A percentile compares a stretch with the other conserved stretches of the same genome.
Conservation (phyloP, 2,329 filamentous ascomycete genomes). For the Zarea fungicola region DNA sequence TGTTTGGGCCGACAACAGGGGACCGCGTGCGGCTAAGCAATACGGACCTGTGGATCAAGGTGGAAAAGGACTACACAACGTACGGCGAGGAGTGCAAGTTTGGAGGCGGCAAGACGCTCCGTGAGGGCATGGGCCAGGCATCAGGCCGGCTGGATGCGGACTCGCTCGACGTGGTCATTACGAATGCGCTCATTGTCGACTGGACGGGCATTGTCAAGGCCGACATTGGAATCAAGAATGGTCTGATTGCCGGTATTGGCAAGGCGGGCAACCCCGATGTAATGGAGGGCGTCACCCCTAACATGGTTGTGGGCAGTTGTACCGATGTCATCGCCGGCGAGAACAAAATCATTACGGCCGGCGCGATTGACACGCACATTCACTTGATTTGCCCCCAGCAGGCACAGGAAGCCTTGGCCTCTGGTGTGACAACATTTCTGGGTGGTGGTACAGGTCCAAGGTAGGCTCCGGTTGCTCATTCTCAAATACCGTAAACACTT, state of each 20-base stretch:
- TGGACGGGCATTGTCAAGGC: slow-evolving; percentile 94
- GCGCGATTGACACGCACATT: slow-evolving; percentile 84
- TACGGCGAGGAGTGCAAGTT: slow-evolving; percentile 96
- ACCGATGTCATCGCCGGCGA: slow-evolving; percentile 92
- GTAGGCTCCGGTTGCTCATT: slow-evolving; percentile 32
- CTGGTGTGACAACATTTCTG: slow-evolving; percentile 84
- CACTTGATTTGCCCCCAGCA: slow-evolving; percentile 97
- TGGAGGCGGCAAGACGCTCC: slow-evolving; percentile 86
- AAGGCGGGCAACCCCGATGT: slow-evolving; percentile 97
- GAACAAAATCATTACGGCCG: slow-evolving; percentile 84
- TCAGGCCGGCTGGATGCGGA: slow-evolving; percentile 68
- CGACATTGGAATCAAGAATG: slow-evolving; percentile 88
- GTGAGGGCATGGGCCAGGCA: slow-evolving; percentile 94
- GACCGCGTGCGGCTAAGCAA: slow-evolving; percentile 76
- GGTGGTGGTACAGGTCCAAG: slow-evolving; percentile 91
- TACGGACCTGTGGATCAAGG: slow-evolving; percentile 85
- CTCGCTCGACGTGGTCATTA: slow-evolving; percentile 77
- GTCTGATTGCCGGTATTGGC: slow-evolving; percentile 80
- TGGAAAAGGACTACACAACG: slow-evolving; percentile 77
- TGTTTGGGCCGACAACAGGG: slow-evolving; percentile 91
- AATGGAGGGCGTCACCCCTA: slow-evolving; percentile 78
- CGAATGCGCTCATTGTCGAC: slow-evolving; percentile 85
- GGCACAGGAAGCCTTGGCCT: slow-evolving; percentile 73
- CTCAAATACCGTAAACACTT: neutral
- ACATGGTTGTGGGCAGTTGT: slow-evolving; percentile 78